Base-by-base conservation (phyloP, 2,329 filamentous ascomycete genomes). In the Fusarium guadeloupense region DNA sequence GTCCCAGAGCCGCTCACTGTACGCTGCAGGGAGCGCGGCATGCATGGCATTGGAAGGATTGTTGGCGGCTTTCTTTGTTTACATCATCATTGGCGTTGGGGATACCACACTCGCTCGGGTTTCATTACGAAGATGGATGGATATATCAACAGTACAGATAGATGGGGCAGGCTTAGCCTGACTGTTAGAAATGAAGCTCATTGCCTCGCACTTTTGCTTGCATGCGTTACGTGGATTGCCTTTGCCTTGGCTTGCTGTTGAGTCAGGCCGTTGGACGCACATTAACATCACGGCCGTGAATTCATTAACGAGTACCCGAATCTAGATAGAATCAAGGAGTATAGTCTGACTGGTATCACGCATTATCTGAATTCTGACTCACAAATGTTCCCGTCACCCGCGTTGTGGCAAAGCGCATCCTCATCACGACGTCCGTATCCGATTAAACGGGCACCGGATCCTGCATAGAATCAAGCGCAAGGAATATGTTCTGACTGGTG, bases 101-200 rank as follows among this genome's bases (percentile, higher is more conserved):
- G 64, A 62, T 67, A 69, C 61, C 67, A 69, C 68, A 68, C 62
- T 70, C 68, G 66, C 62, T 70, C 59, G 49, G 54, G 49, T 38
- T 62, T 52, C 41, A 45, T 49, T 48, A 14, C 37, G 30, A 39
- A 45, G 33, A 41, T 31, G 58, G 39, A 48, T 48, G 54, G 62
- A 46, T 30, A 44, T 34, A 48, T 40, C 20, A 45, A 21, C 44
- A 59, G 33, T 49, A 66, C 51, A 69, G 66, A 66, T 62, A 66
- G 46, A 37, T 35, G 53, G 60, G 56, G 56, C 43, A 58, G 62
- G 55, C 53, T 37, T 41, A 34, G 60, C 38, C 52, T 59, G 38
- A 38, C 60, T 41, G 48, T 64, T 60, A 61, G 66, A 66, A 42
- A 70, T 62, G n/a, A 80, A 83, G 64, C 80, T 82, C 63, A 69